Evolutionary conservation across 2,329 filamentous ascomycete species (phyloP).

Genomic region (Penicillium sclerotigenum): DNA sequence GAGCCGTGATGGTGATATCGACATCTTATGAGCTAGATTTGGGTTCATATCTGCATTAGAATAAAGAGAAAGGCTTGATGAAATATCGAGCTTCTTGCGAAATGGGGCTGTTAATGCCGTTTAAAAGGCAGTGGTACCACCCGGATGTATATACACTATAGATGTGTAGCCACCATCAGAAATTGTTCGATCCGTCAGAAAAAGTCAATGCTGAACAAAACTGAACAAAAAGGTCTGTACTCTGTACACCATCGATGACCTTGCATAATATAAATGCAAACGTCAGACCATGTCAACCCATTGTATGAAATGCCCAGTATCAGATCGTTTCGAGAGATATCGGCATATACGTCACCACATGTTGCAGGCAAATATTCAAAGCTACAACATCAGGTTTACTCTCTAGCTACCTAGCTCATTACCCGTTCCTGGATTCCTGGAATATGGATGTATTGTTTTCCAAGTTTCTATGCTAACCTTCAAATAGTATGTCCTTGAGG

Average conservation of each 20-base stretch:
- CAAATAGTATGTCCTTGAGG: neutral
- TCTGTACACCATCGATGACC: neutral
- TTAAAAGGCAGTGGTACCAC: slow-evolving; percentile 1
- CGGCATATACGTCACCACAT: neutral
- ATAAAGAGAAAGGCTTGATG: neutral
- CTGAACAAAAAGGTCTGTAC: neutral
- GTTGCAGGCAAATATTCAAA: no score
- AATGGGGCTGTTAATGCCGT: neutral
- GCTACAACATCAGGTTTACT: no score
- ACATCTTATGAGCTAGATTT: neutral
- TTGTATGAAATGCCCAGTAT: neutral
- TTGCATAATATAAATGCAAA: neutral
- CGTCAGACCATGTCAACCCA: slow-evolving; percentile 1
- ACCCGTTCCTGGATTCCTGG: neutral
- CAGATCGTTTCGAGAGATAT: neutral
- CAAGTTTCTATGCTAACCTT: neutral
- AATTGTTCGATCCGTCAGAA: neutral
- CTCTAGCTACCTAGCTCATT: neutral
- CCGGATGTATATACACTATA: neutral
- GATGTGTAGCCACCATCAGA: slow-evolving; percentile 8
- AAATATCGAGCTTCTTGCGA: neutral
- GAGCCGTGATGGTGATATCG: slow-evolving; percentile 16
- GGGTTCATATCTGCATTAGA: neutral
- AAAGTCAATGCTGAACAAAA: neutral
- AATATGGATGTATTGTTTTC: neutral